Base-by-base conservation (phyloP, 2,329 filamentous ascomycete species). In the Colletotrichum lupini region DNA sequence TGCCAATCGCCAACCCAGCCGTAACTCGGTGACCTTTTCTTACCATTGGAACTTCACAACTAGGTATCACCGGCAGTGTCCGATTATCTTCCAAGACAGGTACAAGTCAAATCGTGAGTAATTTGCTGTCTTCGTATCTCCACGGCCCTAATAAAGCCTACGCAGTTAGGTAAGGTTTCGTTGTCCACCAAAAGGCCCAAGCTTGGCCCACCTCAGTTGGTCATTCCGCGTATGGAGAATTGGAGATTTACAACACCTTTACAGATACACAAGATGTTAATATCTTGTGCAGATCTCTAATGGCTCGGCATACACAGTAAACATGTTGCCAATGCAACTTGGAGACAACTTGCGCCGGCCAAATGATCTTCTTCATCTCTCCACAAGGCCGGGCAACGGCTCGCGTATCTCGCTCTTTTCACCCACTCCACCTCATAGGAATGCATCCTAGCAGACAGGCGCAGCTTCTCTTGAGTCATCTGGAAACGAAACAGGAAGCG, bases 401-500 rank as follows among this genome's bases (percentile, higher is more conserved):
- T 63, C 53, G 66, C 52, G 16, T 37, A 46, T 60, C 30, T 42
- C 32, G 2, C 59, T 65, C 52, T 55, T 56, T 19, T 26, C 60
- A 30, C 60, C 16, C 11, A 7, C 32, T 35, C 32, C 32, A 35
- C 32, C 32, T 35, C 11, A 35, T 22, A 37, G 70, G 67, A 70
- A 73, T 70, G 55, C 64, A 67, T 58, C 28, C 35, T 37, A 22
- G 42, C 11, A 49, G 49, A 35, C 11, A 22, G 57, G 52, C 37
- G 32, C 70, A 22, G 37, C 35, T 28, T 49, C n/a, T 14, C 56
- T 42, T 56, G 42, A 70, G 67, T 65, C 70, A 65, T 52, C 56
- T 46, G 35, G 12, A 60, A 59, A 66, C 60, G 60, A 64, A 73
- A 32, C 55, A 28, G 46, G 46, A 72, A 59, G 53, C 69, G 16